Base-by-base conservation (phyloP, 225 moss, liverwort and hornwort species). In the Polytrichum commune region DNA sequence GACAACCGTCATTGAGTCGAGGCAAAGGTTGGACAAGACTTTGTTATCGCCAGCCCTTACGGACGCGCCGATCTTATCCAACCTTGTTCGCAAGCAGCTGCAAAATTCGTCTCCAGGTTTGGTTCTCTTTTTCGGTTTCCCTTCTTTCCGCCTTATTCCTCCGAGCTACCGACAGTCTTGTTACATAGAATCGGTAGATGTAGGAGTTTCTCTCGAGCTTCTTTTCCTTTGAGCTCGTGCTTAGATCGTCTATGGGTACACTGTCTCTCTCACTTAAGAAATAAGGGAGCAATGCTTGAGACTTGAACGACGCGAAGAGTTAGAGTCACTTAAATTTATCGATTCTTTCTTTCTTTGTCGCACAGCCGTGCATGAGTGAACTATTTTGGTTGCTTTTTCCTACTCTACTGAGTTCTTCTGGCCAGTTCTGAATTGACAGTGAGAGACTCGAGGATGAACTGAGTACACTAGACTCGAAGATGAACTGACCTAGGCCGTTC, bases 1-100 rank as follows among this genome's bases (percentile, higher is more conserved):
- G 87, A 77, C 81, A 33, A 74, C 70, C 25, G 67, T 57, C 53
- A 66, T 77, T 5, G 84, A 87, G 87, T 79, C 84, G n/a, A 76
- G 87, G 65, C 81, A 75, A 18, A 69, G 75, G 76, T 73, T 87
- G 87, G 84, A 87, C 62, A 87, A 66, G 60, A 84, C 84, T 53
- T 75, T 87, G 57, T 66, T 79, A 66, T 87, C 87, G 28, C 72
- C 80, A 13, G 74, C 84, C 38, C 76, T 87, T 66, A 79, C 84
- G 6, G 81, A 87, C 69, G 77, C 72, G 25, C 67, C 81, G 22
- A 81, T 69, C 32, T 74, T 87, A 54, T 71, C 65, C 46, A 81
- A 69, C 46, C 78, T 84, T 69, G 79, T 87, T 29, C 87, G 81
- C 56, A 87, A 84, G 66, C 87, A 87, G 87, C 74, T 84, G 28